A percentile compares a stretch with the other conserved stretches of the same genome.
phyloP scores from a whole-genome alignment of 192 early-diverging fungal genomes.

The Coemansia sp. region DNA sequence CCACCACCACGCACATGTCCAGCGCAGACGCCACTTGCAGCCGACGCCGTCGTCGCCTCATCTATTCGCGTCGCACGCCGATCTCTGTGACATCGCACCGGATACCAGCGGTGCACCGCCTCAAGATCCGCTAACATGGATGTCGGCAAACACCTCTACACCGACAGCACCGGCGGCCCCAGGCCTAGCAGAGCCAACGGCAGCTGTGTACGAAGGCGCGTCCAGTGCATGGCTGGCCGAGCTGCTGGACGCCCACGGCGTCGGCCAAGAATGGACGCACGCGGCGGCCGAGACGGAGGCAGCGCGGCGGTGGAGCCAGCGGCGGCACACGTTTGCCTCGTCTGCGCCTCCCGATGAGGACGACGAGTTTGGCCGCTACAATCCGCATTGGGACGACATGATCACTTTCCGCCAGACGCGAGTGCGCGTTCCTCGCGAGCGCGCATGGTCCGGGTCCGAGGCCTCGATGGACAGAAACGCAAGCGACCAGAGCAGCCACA shows the following conservation, averaged over 20 bases:
- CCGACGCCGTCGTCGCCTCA: not conserved
- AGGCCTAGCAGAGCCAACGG: not conserved
- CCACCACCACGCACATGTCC: conserved; percentile 13
- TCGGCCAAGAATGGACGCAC: conserved; percentile 32
- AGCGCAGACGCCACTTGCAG: conserved; percentile 17
- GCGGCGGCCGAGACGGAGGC: conserved; percentile 9
- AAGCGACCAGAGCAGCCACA: not conserved
- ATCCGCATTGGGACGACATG: conserved; percentile 63
- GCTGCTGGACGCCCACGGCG: conserved; percentile 28
- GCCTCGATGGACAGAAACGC: not conserved
- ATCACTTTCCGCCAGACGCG: conserved; percentile 54
- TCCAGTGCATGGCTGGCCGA: conserved; percentile 34
- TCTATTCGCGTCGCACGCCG: not conserved
- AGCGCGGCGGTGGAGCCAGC: conserved; percentile 26
- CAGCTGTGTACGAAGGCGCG: not conserved
- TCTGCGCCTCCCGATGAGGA: conserved; percentile 22
- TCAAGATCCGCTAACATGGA: conserved; percentile 38
- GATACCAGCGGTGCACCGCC: too few relatives aligned
- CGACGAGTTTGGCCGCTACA: conserved; percentile 27
- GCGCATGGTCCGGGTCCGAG: conserved; percentile 52
- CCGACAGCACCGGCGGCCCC: not conserved
- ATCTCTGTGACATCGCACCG: not conserved
- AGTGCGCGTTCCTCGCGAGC: conserved; percentile 41
- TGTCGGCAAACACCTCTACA: conserved; percentile 13
- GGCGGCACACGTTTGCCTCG: conserved; percentile 31